phyloP scores from a whole-genome alignment of 2,329 filamentous ascomycete species.

The Laburnicola sp. region DNA sequence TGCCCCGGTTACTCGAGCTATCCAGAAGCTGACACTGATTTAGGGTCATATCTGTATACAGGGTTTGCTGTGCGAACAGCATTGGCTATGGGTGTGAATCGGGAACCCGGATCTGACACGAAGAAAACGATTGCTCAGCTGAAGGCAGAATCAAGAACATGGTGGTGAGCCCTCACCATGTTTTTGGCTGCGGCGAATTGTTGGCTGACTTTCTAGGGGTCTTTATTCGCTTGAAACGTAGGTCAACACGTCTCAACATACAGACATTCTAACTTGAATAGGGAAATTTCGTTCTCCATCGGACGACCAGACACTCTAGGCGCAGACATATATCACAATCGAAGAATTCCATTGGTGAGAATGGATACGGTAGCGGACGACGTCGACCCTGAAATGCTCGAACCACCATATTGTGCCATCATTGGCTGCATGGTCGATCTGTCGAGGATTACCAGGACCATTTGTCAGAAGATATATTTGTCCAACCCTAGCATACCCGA shows the following conservation, averaged over 20 bases:
- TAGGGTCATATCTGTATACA: conserved; percentile 53
- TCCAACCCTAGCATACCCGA: conserved; percentile 39
- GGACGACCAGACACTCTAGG: conserved; percentile 55
- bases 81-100: conserved; percentile 54
- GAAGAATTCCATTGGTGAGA: conserved; percentile 29
- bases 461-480: conserved; percentile 49
- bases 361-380: conserved; percentile 39
- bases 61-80: conserved; percentile 54
- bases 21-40: not conserved
- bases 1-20: not conserved
- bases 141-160: conserved; percentile 12
- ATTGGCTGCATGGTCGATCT: conserved; percentile 49
- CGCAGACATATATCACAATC: conserved; percentile 55
- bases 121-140: conserved; percentile 4
- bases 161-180: conserved; percentile 12
- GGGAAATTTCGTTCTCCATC: conserved; percentile 44
- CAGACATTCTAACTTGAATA: not conserved
- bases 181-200: not conserved
- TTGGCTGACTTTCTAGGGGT: not conserved
- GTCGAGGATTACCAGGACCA: conserved; percentile 46
- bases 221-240: conserved; percentile 23
- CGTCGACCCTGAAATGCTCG: not conserved
- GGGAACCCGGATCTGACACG: conserved; percentile 29
- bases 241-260: conserved; percentile 34
- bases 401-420: conserved; percentile 22